Evolutionary conservation across 805 yeast genomes (phyloP), one percentile per base, ranked within the genome.

Genomic region (Grigorovia transvaalensis): DNA sequence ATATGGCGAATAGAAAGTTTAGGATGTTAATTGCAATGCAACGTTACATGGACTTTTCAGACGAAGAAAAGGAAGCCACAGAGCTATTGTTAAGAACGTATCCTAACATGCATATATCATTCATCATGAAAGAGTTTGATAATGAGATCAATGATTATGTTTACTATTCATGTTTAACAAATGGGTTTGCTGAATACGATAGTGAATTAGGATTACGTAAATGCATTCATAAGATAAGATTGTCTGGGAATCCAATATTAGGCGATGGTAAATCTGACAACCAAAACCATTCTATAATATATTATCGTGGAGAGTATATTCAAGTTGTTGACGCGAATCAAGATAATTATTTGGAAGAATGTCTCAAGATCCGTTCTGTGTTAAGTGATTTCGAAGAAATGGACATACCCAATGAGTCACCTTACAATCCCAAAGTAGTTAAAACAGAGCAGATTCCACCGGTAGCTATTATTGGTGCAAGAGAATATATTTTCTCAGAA

Each of bases 261-360:
- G 98, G 98, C 29, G 98, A 91, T 69, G 98, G 98, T 40, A 91
- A 91, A 66, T 84, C 96, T 15, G 98, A 91, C 66, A 91, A 91
- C 66, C 98, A 91, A 69, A 91, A 91, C 63, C 86, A 86, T 65
- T 81, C 95, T 1, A 65, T 91, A 43, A 82, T 90, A 13, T 91
- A 86, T 69, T 84, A 85, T 66, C 79, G 98, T 51, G 98, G 98
- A 20, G 98, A 91, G 63, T 90, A 89, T 64, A 84, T 91, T 57
- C 97, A 91, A 71, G 89, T 90, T 2, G 82, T 91, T 53, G 98
- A 91, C 74, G 96, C 98, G 1, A 91, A 91, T 60, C 98, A 91
- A 71, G 98, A 91, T 66, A 91, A 91, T 65, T 91, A 91, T 63
- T 69, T 91, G 33, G 98, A 91, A 66, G 98, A 91, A 68, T 91